These are phyloP conservation scores for Penicillium psychrosexuale DNA, from an alignment of 2,329 filamentous ascomycete species.

Conservation along the genomic window DNA sequence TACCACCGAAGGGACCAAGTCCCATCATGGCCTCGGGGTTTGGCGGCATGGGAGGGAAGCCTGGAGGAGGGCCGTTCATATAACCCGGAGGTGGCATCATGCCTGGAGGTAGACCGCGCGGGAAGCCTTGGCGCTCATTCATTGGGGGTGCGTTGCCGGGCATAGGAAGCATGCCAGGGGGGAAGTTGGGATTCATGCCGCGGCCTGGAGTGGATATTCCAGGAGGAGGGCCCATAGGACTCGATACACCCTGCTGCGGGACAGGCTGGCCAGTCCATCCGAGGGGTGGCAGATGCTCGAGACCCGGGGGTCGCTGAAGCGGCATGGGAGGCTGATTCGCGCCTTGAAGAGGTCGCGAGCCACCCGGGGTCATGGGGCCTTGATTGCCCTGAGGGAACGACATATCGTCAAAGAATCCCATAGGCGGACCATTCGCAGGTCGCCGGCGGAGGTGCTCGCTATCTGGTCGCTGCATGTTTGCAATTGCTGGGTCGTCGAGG, in stretches of 20 bases:
- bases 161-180: constrained; percentile 43
- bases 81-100: constrained; percentile 48
- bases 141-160: constrained; percentile 27
- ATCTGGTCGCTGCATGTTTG: constrained; percentile 42
- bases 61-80: constrained; percentile 42
- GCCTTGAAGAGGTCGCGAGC: constrained; percentile 32
- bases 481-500: constrained; percentile 45
- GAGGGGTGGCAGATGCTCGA: constrained; percentile 43
- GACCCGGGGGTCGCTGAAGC: constrained; percentile 45
- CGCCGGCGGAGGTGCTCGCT: constrained; percentile 38
- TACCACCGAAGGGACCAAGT: constrained; percentile 36
- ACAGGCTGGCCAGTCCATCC: constrained; percentile 40
- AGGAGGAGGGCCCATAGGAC: constrained; percentile 37
- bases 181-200: constrained; percentile 39
- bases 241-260: constrained; percentile 35
- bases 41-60: constrained; percentile 41
- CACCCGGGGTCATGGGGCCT: constrained; percentile 36
- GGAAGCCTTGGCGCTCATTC: constrained; percentile 38
- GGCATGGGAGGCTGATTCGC: constrained; percentile 37
- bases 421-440: constrained; percentile 37
- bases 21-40: constrained; percentile 40
- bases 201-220: constrained; percentile 39
- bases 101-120: constrained; percentile 42
- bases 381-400: constrained; percentile 37
- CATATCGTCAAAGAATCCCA: constrained; percentile 43